phyloP scores from a whole-genome alignment of 2,329 filamentous ascomycete genomes.

The Plenodomus lindquistii region DNA sequence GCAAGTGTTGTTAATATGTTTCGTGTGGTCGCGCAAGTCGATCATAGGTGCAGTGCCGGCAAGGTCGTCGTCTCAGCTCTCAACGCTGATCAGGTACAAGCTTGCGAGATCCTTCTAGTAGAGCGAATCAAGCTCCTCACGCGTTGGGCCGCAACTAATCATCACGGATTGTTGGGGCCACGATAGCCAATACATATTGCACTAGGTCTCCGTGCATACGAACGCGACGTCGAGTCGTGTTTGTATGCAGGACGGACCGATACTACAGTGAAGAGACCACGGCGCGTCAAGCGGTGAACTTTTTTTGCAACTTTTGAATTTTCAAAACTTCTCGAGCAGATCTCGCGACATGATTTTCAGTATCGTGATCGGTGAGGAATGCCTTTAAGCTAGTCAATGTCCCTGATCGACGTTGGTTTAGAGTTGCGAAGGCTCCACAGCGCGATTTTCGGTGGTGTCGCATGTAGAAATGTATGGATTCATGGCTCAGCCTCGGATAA shows the following conservation, averaged over 20 bases:
- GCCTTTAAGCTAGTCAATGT: neutral
- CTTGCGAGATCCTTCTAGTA: too few relatives aligned
- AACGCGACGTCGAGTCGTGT: neutral
- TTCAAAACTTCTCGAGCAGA: neutral
- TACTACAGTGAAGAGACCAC: slow-evolving; percentile 7
- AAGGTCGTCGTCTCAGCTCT: too few relatives aligned
- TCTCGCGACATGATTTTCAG: neutral
- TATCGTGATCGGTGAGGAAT: neutral
- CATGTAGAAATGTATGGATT: slow-evolving; percentile 13
- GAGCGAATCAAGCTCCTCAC: neutral
- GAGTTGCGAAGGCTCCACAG: slow-evolving; percentile 20
- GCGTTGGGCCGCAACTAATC: neutral
- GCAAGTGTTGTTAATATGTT: too few relatives aligned
- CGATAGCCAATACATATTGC: neutral
- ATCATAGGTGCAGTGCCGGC: too few relatives aligned
- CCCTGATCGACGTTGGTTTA: slow-evolving; percentile 20
- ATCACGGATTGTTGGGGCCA: neutral
- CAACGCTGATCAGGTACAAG: too few relatives aligned
- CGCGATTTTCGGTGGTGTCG: slow-evolving; percentile 12
- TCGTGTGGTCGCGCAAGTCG: too few relatives aligned
- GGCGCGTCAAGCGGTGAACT: slow-evolving; percentile 6
- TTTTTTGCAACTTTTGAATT: neutral
- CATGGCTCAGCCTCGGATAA: neutral
- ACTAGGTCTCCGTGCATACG: neutral
- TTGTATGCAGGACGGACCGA: neutral